Evolutionary conservation across 306 rosid genomes (phyloP).

Genomic region (Lathyrus aphaca): DNA sequence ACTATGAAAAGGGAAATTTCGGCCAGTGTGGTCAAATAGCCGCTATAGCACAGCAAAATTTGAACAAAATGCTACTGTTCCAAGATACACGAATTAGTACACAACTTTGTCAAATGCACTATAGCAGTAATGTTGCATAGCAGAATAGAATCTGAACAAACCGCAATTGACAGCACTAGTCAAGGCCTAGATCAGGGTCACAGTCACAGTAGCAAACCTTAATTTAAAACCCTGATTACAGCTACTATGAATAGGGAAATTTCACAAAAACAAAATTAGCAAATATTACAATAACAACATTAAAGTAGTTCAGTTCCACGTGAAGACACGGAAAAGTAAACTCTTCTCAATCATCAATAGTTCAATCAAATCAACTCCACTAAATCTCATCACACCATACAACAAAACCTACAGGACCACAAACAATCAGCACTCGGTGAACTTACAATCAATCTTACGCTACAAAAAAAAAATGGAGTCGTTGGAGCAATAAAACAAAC

Average conservation of each 20-base stretch:
- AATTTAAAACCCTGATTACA: neutral
- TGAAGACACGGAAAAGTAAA: neutral
- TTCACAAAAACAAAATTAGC: neutral
- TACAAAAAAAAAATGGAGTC: no score
- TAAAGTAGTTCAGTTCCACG: neutral
- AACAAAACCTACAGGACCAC: neutral
- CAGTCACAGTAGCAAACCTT: neutral
- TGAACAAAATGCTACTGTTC: neutral
- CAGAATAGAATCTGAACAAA: no score
- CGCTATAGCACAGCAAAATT: neutral
- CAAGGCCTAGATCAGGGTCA: neutral
- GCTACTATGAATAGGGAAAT: neutral
- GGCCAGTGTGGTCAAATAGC: neutral
- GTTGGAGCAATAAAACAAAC: no score
- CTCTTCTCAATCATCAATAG: neutral
- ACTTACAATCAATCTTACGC: slow-evolving; percentile 16
- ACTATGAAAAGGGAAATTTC: no score
- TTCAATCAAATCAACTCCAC: slow-evolving; percentile 8
- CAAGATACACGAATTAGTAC: neutral
- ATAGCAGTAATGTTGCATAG: neutral
- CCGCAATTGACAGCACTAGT: neutral
- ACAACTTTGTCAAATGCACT: neutral
- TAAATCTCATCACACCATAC: slow-evolving; percentile 19
- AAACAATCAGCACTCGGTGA: slow-evolving; percentile 13
- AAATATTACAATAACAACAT: neutral